These are phyloP conservation scores for Cladorrhinum sp. DNA, from an alignment of 2,329 filamentous ascomycete species.

Conservation along the genomic window DNA sequence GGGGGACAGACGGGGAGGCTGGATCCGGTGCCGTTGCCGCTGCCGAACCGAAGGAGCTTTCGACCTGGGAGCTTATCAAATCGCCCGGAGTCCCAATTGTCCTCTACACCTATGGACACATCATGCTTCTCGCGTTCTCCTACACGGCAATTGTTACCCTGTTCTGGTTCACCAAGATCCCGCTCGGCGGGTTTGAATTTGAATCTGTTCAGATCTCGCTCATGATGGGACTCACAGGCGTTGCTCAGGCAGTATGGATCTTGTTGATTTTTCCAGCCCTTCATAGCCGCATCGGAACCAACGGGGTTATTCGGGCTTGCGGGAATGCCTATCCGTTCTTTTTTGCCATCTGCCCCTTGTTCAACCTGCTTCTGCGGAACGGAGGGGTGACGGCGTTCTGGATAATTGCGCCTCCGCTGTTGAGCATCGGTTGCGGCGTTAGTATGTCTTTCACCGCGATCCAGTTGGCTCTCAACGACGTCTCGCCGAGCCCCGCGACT, in stretches of 20 bases:
- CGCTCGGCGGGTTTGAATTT: slow-evolving; percentile 65
- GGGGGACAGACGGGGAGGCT: slow-evolving; percentile 13
- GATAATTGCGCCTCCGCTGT: slow-evolving; percentile 41
- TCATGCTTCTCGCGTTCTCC: slow-evolving; percentile 65
- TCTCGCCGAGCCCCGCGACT: slow-evolving; percentile 60
- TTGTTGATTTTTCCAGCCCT: slow-evolving; percentile 66
- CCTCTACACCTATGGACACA: slow-evolving; percentile 62
- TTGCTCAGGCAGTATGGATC: slow-evolving; percentile 68
- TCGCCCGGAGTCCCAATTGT: slow-evolving; percentile 64
- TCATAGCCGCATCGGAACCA: slow-evolving; percentile 64
- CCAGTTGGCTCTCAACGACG: slow-evolving; percentile 73
- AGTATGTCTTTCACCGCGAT: slow-evolving; percentile 68
- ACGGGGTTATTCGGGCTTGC: slow-evolving; percentile 59
- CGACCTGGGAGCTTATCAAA: slow-evolving; percentile 54
- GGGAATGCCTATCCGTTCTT: slow-evolving; percentile 61
- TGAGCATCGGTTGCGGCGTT: slow-evolving; percentile 59
- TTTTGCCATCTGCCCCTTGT: slow-evolving; percentile 51
- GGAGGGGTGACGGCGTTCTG: slow-evolving; percentile 53
- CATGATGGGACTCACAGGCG: slow-evolving; percentile 62
- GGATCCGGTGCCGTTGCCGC: neutral
- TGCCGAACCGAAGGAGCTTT: slow-evolving; percentile 34
- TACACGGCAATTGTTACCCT: slow-evolving; percentile 70
- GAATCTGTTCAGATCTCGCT: slow-evolving; percentile 60
- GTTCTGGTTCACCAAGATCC: slow-evolving; percentile 62
- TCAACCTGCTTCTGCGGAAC: slow-evolving; percentile 54